phyloP scores from a whole-genome alignment of 306 rosid species.

The Trifolium fragiferum region DNA sequence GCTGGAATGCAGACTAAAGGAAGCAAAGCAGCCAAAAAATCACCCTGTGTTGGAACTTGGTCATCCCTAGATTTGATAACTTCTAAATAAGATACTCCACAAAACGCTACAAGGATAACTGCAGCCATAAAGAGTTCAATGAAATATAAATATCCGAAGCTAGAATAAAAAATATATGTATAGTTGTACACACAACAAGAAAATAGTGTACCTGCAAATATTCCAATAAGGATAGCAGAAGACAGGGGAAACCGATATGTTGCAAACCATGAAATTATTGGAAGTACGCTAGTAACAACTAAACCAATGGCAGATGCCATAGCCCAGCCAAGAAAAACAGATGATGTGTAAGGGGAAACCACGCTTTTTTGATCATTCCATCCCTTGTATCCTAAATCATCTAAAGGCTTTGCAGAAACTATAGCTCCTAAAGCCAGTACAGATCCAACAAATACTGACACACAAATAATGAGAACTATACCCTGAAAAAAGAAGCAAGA shows the following conservation, averaged over 20 bases:
- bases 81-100: conserved; percentile 91
- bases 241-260: conserved; percentile 89
- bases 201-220: conserved; percentile 71
- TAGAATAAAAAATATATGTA: neutral
- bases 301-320: conserved; percentile 90
- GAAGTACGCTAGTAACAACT: conserved; percentile 85
- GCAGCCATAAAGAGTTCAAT: conserved; percentile 34
- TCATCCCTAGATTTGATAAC: conserved; percentile 80
- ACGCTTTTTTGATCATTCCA: conserved; percentile 77
- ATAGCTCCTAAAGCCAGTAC: conserved; percentile 87
- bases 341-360: conserved; percentile 83
- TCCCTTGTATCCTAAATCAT: conserved; percentile 85
- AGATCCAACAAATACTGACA: conserved; percentile 75
- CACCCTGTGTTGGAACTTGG: conserved; percentile 79
- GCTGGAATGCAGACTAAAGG: conserved; percentile 96
- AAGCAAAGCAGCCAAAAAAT: conserved; percentile 97
- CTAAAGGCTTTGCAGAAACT: conserved; percentile 93
- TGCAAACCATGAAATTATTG: conserved; percentile 96
- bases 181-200: conserved; percentile 13
- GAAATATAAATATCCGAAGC: conserved; percentile 25
- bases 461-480: conserved; percentile 68
- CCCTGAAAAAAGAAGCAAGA: conserved; percentile 63
- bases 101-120: conserved; percentile 89
- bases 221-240: conserved; percentile 81
- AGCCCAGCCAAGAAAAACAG: conserved; percentile 96